These are phyloP conservation scores for Cytospora piceicola DNA, from an alignment of 2,329 filamentous ascomycete genomes.

Conservation along the genomic window DNA sequence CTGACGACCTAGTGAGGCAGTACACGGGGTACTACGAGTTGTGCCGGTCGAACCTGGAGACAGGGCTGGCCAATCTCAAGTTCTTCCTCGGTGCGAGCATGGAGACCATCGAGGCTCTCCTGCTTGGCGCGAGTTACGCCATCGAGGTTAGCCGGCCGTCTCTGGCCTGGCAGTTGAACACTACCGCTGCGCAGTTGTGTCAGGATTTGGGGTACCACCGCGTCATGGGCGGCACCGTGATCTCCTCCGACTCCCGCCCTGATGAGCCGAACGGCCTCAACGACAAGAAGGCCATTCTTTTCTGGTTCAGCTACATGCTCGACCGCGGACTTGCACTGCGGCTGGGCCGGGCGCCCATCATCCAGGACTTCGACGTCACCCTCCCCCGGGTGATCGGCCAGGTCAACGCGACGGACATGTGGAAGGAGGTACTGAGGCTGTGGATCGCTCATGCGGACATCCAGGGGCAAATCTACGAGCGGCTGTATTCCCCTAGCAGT, in stretches of 20 bases:
- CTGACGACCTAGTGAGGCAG: constrained; percentile 37
- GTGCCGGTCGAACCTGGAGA: constrained; percentile 55
- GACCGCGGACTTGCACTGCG: constrained; percentile 63
- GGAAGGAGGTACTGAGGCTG: constrained; percentile 52
- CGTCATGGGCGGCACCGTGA: constrained; percentile 39
- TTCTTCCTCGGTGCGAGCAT: constrained; percentile 59
- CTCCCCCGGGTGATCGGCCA: constrained; percentile 43
- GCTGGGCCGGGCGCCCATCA: constrained; percentile 60
- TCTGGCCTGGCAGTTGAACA: constrained; percentile 66
- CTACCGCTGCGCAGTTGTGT: constrained; percentile 62
- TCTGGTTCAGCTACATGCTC: constrained; percentile 58
- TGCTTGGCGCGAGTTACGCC: constrained; percentile 64
- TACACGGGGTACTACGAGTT: constrained; percentile 45
- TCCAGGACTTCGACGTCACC: constrained; percentile 62
- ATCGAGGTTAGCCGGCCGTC: constrained; percentile 66
- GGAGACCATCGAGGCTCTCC: constrained; percentile 60
- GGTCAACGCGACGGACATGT: constrained; percentile 41
- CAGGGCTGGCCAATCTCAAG: constrained; percentile 54
- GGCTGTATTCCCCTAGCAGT: constrained; percentile 57
- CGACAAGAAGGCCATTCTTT: constrained; percentile 48
- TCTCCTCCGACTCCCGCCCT: constrained; percentile 34
- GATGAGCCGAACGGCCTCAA: constrained; percentile 30
- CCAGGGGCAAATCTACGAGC: constrained; percentile 62
- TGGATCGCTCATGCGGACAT: constrained; percentile 62
- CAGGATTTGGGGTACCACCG: constrained; percentile 67